Percentiles rank a stretch among this genome's conserved stretches.
phyloP scores from a whole-genome alignment of 441 rosid genomes.

The Croton setiger region DNA sequence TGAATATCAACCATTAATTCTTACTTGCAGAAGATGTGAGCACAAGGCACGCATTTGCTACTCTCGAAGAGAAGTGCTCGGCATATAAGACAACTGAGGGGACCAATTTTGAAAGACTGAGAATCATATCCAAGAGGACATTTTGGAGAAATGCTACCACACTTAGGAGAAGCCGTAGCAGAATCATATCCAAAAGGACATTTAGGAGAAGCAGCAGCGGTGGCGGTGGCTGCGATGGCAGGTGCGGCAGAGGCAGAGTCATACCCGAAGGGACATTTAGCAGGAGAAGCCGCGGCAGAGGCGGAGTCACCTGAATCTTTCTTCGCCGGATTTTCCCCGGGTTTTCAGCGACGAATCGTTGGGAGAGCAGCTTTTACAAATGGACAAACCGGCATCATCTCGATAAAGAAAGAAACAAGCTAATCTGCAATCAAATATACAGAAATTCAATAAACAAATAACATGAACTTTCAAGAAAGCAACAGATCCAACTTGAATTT shows the following conservation, averaged over 20 bases:
- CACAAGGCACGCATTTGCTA: conserved; percentile 85
- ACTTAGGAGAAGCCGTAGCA: conserved; percentile 6
- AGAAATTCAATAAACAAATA: conserved; percentile 4
- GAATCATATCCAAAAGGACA: conserved; percentile 71
- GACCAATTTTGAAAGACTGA: conserved; percentile 85
- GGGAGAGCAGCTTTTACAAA: conserved; percentile 57
- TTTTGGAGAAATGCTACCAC: conserved; percentile 48
- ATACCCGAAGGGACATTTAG: conserved; percentile 59
- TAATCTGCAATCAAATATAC: conserved; percentile 14
- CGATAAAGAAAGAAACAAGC: background rate
- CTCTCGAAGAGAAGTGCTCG: conserved; percentile 77
- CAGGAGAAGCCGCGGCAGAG: conserved; percentile 29
- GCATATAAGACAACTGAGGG: conserved; percentile 89
- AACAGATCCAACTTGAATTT: background rate
- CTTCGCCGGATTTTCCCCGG: conserved; percentile 27
- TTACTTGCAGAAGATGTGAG: conserved; percentile 49
- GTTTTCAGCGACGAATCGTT: conserved; percentile 43
- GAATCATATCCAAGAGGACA: conserved; percentile 96
- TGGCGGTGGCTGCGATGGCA: background rate
- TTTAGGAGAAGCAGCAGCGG: conserved; percentile 37
- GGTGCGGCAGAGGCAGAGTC: conserved; percentile 25
- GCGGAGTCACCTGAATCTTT: conserved; percentile 42
- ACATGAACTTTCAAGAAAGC: background rate
- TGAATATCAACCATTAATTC: no score
- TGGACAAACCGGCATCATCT: conserved; percentile 71